Percentiles rank a stretch among this genome's conserved stretches.
These are phyloP conservation scores for Paecilomyces variotii DNA, from an alignment of 2,329 filamentous ascomycete genomes.

Conservation along the genomic window DNA sequence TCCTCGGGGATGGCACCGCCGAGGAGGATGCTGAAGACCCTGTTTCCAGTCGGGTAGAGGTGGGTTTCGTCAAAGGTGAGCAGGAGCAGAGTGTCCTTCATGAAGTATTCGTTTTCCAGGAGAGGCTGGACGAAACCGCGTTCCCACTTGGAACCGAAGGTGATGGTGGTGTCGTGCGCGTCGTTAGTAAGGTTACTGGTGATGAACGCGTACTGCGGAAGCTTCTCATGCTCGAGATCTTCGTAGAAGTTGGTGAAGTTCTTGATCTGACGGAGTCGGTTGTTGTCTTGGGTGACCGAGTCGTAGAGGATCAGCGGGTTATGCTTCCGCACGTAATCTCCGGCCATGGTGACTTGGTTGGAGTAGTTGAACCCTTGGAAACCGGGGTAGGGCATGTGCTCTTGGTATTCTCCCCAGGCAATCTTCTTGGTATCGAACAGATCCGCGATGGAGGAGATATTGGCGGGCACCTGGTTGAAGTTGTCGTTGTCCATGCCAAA, in stretches of 20 bases:
- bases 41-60: conserved; percentile 59
- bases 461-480: conserved; percentile 50
- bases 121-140: conserved; percentile 62
- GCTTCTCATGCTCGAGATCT: conserved; percentile 54
- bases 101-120: conserved; percentile 61
- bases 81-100: conserved; percentile 65
- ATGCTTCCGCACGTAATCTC: conserved; percentile 79
- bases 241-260: conserved; percentile 62
- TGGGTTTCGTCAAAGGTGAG: conserved; percentile 75
- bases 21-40: conserved; percentile 61
- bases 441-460: conserved; percentile 61
- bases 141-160: conserved; percentile 60
- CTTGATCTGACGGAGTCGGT: conserved; percentile 63
- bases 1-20: conserved; percentile 62
- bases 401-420: conserved; percentile 66
- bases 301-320: conserved; percentile 61
- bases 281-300: conserved; percentile 50
- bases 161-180: conserved; percentile 66
- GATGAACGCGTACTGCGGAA: conserved; percentile 60
- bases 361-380: conserved; percentile 58
- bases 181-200: conserved; percentile 54
- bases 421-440: conserved; percentile 58
- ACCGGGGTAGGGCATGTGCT: conserved; percentile 68
- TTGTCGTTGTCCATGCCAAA: conserved; percentile 64
- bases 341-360: conserved; percentile 57